Evolutionary conservation across 2,329 filamentous ascomycete genomes (phyloP).

Genomic region (Penicillium sp.): DNA sequence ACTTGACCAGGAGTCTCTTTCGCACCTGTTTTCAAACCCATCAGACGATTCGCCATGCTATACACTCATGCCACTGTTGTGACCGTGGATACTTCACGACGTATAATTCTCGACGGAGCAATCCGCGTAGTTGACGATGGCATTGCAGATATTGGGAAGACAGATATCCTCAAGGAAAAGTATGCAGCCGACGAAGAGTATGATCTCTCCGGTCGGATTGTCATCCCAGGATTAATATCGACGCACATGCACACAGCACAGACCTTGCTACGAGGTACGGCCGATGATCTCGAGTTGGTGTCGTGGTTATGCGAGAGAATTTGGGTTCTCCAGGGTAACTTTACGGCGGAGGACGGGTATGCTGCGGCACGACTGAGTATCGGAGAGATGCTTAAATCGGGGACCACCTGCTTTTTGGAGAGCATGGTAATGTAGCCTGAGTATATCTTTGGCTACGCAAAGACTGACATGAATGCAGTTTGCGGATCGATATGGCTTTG

Average conservation of each 20-base stretch:
- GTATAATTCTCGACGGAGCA: conserved; percentile 51
- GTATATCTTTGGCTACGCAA: accelerated
- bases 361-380: conserved; percentile 51
- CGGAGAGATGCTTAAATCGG: conserved; percentile 52
- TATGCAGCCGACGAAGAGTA: conserved; percentile 34
- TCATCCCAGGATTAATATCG: conserved; percentile 53
- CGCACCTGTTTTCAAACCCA: not conserved
- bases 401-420: conserved; percentile 55
- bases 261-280: conserved; percentile 48
- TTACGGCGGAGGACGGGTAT: conserved; percentile 50
- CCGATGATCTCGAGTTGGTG: conserved; percentile 53
- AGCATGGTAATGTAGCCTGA: conserved; percentile 44
- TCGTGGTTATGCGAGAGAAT: conserved; percentile 54
- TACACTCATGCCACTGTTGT: conserved; percentile 55
- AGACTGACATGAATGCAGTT: conserved; percentile 31
- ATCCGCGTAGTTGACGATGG: conserved; percentile 43
- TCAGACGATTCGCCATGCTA: conserved; percentile 33
- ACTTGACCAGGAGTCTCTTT: too few relatives aligned
- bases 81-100: conserved; percentile 49
- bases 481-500: conserved; percentile 49
- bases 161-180: conserved; percentile 30
- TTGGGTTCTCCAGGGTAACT: conserved; percentile 51
- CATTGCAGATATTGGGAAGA: conserved; percentile 49
- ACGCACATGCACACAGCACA: conserved; percentile 54
- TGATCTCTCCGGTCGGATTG: conserved; percentile 45